Evolutionary conservation across 1,139 yeast genomes (phyloP).

Genomic region (Debaryomyces singareniensis): DNA sequence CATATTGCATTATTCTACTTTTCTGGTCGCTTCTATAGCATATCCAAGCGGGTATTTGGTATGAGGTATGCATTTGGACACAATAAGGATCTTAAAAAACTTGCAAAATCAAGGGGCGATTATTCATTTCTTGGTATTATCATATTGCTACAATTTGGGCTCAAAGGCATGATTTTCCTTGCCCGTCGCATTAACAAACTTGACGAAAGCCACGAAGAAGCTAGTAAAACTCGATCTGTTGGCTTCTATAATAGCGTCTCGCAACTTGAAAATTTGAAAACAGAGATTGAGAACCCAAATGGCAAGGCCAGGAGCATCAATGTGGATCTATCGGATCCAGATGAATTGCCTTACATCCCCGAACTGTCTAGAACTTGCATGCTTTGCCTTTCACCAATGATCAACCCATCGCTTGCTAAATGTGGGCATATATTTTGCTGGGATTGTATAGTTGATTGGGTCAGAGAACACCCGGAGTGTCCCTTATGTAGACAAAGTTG

Average conservation of each 20-base stretch:
- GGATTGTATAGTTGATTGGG: constrained; percentile 88
- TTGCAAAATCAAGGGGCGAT: constrained; percentile 42
- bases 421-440: constrained; percentile 96
- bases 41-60: constrained; percentile 74
- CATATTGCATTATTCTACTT: constrained; percentile 82
- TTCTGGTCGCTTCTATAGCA: constrained; percentile 70
- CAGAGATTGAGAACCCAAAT: constrained; percentile 8
- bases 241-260: constrained; percentile 6
- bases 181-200: constrained; percentile 9
- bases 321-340: constrained; percentile 53
- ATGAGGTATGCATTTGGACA: constrained; percentile 74
- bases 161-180: constrained; percentile 34
- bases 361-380: constrained; percentile 70
- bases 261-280: constrained; percentile 15
- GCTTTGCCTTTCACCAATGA: constrained; percentile 76
- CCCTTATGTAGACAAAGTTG: constrained; percentile 83
- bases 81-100: constrained; percentile 40
- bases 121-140: constrained; percentile 76
- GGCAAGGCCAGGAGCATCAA: constrained; percentile 6
- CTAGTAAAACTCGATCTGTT: constrained; percentile 9
- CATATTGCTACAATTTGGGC: constrained; percentile 53
- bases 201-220: constrained; percentile 6
- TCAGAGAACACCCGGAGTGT: constrained; percentile 81
- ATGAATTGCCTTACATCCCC: constrained; percentile 62
- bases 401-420: constrained; percentile 74